phyloP scores from a whole-genome alignment of 2,329 filamentous ascomycete species.

The Biscogniauxia sp. region DNA sequence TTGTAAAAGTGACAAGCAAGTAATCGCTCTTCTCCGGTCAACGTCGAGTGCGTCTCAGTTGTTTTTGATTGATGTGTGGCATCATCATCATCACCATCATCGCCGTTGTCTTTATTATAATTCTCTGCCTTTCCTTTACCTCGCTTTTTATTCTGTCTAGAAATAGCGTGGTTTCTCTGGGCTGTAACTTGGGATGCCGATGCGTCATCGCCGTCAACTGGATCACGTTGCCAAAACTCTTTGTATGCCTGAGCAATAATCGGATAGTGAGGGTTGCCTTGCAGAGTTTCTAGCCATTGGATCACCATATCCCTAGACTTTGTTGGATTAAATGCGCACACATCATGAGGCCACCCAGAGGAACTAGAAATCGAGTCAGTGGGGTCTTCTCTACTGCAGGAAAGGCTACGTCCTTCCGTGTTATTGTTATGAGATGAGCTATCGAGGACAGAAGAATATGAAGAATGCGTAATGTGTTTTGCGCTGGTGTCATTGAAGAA shows the following conservation, averaged over 20 bases:
- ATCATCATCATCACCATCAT: neutral
- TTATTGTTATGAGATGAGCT: too few relatives aligned
- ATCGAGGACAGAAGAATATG: too few relatives aligned
- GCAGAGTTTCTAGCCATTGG: neutral
- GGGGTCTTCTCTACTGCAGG: too few relatives aligned
- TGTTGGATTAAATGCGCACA: too few relatives aligned
- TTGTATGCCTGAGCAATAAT: neutral
- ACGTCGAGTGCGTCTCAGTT: neutral
- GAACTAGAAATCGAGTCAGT: too few relatives aligned
- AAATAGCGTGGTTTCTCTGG: neutral
- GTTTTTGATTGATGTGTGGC: neutral
- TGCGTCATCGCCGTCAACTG: neutral
- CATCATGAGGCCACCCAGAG: too few relatives aligned
- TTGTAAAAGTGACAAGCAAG: neutral
- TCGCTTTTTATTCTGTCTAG: neutral
- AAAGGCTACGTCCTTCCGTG: too few relatives aligned
- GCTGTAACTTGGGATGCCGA: neutral
- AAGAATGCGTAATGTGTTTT: too few relatives aligned
- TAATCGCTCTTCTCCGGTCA: neutral
- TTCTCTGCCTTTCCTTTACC: neutral
- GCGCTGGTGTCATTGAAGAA: too few relatives aligned
- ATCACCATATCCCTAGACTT: too few relatives aligned
- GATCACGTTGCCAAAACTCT: neutral
- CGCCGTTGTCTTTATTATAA: too few relatives aligned
- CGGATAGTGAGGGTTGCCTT: neutral